Evolutionary conservation across 2,329 filamentous ascomycete species (phyloP).

Genomic region (Aspergillus viridinutans): DNA sequence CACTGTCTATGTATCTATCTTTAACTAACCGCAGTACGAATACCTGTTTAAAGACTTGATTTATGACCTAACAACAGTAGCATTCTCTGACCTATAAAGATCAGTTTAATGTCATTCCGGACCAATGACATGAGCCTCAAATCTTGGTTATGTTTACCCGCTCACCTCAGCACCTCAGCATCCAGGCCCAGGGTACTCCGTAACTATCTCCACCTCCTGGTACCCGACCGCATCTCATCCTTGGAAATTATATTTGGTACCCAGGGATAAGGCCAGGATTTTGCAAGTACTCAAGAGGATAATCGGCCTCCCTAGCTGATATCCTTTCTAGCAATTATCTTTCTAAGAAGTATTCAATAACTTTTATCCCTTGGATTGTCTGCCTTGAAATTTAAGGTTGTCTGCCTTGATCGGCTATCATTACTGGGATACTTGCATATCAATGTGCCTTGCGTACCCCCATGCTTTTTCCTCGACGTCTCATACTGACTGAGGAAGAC

Average conservation of each 20-base stretch:
- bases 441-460: not conserved
- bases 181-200: not conserved
- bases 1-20: not conserved
- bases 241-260: not conserved
- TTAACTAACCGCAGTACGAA: not conserved
- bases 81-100: not conserved
- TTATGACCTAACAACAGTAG: not conserved
- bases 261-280: not conserved
- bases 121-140: not conserved
- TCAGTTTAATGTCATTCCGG: not conserved
- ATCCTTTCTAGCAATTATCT: not conserved
- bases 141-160: not conserved
- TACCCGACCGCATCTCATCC: not conserved
- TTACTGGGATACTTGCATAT: not conserved
- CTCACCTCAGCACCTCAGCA: not conserved
- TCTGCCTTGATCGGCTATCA: not conserved
- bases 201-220: not conserved
- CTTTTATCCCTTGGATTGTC: not conserved
- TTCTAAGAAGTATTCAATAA: not conserved
- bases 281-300: not conserved
- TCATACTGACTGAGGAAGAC: not conserved
- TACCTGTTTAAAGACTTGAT: not conserved
- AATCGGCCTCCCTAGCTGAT: no score
- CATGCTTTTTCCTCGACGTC: not conserved
- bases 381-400: not conserved